These are phyloP conservation scores for Hypoxylon sp. DNA, from an alignment of 2,329 filamentous ascomycete species.

Conservation along the genomic window DNA sequence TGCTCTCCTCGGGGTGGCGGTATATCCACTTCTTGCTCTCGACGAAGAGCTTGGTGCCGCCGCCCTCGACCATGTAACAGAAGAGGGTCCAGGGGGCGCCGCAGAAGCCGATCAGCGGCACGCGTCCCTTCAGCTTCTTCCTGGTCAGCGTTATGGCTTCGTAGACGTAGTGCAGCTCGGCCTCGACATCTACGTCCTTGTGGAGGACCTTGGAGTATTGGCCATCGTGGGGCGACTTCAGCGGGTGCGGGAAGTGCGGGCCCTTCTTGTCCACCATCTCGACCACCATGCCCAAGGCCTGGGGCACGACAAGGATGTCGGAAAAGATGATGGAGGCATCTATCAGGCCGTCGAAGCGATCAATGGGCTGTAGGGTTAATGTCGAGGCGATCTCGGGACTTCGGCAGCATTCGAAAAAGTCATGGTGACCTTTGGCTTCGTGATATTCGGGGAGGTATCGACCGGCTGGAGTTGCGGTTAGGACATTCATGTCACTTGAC, in stretches of 20 bases:
- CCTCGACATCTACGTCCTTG: slow-evolving; percentile 81
- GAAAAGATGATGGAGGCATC: slow-evolving; percentile 99
- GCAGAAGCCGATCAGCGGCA: slow-evolving; percentile 95
- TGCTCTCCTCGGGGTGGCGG: slow-evolving; percentile 81
- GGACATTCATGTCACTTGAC: background rate
- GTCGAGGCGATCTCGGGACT: slow-evolving; percentile 91
- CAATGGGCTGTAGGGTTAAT: slow-evolving; percentile 91
- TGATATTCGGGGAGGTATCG: slow-evolving; percentile 98
- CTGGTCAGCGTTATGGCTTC: slow-evolving; percentile 91
- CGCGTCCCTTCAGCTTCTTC: slow-evolving; percentile 84
- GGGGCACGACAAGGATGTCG: slow-evolving; percentile 96
- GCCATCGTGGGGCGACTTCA: slow-evolving; percentile 78
- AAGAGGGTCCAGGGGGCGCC: slow-evolving; percentile 96
- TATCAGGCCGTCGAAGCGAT: slow-evolving; percentile 87
- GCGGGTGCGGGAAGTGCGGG: slow-evolving; percentile 88
- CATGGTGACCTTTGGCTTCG: slow-evolving; percentile 84
- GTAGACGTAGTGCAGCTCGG: slow-evolving; percentile 93
- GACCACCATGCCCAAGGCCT: slow-evolving; percentile 98
- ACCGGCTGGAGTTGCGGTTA: slow-evolving; percentile 67
- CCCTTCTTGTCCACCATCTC: slow-evolving; percentile 99
- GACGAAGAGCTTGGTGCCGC: slow-evolving; percentile 92
- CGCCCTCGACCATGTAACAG: slow-evolving; percentile 99
- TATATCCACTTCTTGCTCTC: slow-evolving; percentile 98
- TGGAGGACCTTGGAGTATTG: slow-evolving; percentile 83
- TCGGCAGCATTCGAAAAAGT: slow-evolving; percentile 98